Base-by-base conservation (phyloP, 331 rosid species). In the Dryas integrifolia region DNA sequence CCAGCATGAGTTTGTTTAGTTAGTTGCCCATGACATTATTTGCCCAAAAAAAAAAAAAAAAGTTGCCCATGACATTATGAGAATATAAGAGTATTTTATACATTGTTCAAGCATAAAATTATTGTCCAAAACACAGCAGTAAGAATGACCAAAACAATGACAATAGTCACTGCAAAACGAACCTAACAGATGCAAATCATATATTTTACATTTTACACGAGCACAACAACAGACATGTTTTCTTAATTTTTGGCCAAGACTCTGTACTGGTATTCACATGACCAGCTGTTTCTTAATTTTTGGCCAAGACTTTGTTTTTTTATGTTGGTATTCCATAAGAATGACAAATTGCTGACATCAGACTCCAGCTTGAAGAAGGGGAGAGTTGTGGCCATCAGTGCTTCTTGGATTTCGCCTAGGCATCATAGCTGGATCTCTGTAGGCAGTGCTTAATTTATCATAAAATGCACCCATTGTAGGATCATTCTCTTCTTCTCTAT, bases 361-460 rank as follows among this genome's bases (percentile, higher is more conserved):
- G 67, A 70, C 82, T 62, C 71, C 70, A 72, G 82, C 73, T 3
- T 67, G 65, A 73, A 92, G 92, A 9, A 89, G 88, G 38, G 96
- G 96, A 62, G 90, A 47, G 76, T 56, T 81, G 49, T 21, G 81
- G 38, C 68, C 81, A 41, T 85, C 80, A 15, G 64, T 24, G 65
- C 83, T 81, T 74, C 79, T 62, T 5, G 88, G 66, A 76, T 68
- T 80, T 30, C 49, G 76, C 11, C 49, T 70, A 69, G 91, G 88
- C 79, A 44, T 49, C 72, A 92, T 49, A 69, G 85, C 85, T 52
- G 96, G 96, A 85, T 88, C 94, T 55, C 67, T 72, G 58, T 92
- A 92, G 9, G 92, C 92, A 69, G 74, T 67, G 49, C 39, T 80
- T 69, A 92, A 59, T 14, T 82, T 82, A 39, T 83, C 80, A 61